These are phyloP conservation scores for Lyophyllum atratum DNA, from an alignment of 768 basidiomycete genomes.

Conservation along the genomic window DNA sequence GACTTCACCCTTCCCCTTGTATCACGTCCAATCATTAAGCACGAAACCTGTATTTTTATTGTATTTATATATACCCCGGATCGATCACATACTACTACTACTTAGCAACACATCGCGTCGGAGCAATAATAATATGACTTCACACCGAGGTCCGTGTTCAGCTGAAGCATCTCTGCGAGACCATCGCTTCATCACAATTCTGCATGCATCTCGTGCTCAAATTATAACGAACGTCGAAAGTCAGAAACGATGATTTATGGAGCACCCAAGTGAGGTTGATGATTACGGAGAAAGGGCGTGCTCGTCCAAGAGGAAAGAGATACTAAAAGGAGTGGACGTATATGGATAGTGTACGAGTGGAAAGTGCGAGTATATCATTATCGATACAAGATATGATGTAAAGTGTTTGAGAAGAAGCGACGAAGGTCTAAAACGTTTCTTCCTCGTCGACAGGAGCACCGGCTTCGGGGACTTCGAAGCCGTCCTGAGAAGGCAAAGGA, in stretches of 20 bases:
- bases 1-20: background rate
- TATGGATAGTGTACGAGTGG: slow-evolving; percentile 9
- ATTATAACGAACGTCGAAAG: no score
- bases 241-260: background rate
- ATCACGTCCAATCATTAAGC: background rate
- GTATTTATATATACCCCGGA: background rate
- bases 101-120: background rate
- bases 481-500: slow-evolving; percentile 61
- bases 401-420: background rate
- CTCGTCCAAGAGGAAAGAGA: background rate
- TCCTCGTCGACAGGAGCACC: slow-evolving; percentile 66
- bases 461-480: slow-evolving; percentile 86
- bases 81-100: background rate
- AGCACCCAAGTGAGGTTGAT: background rate
- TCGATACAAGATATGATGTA: slow-evolving; percentile 13
- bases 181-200: background rate
- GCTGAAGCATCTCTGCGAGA: background rate
- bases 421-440: slow-evolving; percentile 63
- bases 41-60: slow-evolving; percentile 4
- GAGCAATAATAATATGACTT: background rate
- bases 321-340: slow-evolving; percentile 35
- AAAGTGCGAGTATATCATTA: slow-evolving; percentile 12
- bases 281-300: background rate
- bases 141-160: background rate
- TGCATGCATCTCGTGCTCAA: no score